Conservation (phyloP, 169 alveolate genomes). For the Plasmodium falciparum region DNA sequence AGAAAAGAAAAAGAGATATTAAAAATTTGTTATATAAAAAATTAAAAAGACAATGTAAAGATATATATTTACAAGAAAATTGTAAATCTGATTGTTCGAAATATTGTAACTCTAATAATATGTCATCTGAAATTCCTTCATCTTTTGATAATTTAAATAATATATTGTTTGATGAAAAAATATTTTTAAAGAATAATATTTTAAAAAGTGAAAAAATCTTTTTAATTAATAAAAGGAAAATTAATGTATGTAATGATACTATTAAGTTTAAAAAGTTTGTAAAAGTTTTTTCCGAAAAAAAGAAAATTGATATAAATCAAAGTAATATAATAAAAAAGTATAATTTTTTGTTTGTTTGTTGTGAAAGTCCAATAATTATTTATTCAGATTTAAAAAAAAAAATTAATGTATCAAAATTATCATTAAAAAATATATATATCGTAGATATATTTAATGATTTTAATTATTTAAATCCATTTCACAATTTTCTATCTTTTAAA, state of each 20-base stretch:
- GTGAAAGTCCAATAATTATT: slow-evolving; percentile 58
- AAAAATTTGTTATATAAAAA: slow-evolving; percentile 23
- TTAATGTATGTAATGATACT: slow-evolving; percentile 30
- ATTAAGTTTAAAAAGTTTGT: slow-evolving; percentile 31
- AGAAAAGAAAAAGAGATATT: neutral
- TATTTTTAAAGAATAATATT: slow-evolving; percentile 44
- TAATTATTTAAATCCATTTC: slow-evolving; percentile 70
- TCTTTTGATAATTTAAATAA: slow-evolving; percentile 38
- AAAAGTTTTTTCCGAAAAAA: slow-evolving; percentile 44
- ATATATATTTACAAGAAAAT: slow-evolving; percentile 16
- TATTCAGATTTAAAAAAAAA: slow-evolving; percentile 61
- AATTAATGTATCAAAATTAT: slow-evolving; percentile 38
- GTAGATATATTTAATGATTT: slow-evolving; percentile 71
- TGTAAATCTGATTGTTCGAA: slow-evolving; percentile 10
- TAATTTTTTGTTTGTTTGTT: slow-evolving; percentile 63
- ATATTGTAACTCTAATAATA: neutral
- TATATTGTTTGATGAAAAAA: slow-evolving; percentile 61
- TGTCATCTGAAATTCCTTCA: slow-evolving; percentile 10
- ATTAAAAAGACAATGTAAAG: slow-evolving; percentile 13
- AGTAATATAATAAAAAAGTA: slow-evolving; percentile 21
- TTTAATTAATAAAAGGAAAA: slow-evolving; percentile 46
- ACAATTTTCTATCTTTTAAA: slow-evolving; percentile 48
- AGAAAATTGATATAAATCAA: slow-evolving; percentile 38
- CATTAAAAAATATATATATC: slow-evolving; percentile 52
- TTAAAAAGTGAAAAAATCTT: slow-evolving; percentile 19